Conservation (phyloP, 2,329 filamentous ascomycete genomes). For the Trichophyton rubrum region DNA sequence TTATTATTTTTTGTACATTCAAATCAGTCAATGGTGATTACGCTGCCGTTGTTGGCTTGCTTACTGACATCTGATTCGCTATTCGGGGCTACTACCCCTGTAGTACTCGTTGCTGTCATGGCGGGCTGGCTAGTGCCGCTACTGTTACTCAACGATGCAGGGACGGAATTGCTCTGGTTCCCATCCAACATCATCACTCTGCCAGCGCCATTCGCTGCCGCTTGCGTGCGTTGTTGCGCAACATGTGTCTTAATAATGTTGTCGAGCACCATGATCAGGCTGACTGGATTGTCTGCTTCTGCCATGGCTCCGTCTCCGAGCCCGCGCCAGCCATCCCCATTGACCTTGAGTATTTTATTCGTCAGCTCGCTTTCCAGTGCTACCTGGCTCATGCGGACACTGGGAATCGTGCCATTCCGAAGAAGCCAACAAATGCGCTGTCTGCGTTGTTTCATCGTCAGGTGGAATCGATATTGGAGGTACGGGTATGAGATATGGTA, state of each 20-base stretch:
- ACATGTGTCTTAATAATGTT: slow-evolving; percentile 10
- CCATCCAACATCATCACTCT: background rate
- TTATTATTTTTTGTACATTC: slow-evolving; percentile 1
- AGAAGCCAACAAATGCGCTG: slow-evolving; percentile 26
- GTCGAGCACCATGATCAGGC: slow-evolving; percentile 19
- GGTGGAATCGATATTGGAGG: slow-evolving; percentile 22
- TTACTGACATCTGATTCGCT: background rate
- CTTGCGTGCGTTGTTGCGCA: background rate
- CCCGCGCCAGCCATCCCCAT: slow-evolving; percentile 30
- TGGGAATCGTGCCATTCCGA: slow-evolving; percentile 18
- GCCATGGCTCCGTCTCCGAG: slow-evolving; percentile 28
- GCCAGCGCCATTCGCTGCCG: no score
- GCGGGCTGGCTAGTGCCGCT: background rate
- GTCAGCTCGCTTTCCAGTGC: slow-evolving; percentile 17
- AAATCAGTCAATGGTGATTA: slow-evolving; percentile 3
- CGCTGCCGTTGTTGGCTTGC: background rate
- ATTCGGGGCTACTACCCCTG: background rate
- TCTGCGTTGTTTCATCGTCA: slow-evolving; percentile 20
- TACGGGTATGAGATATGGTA: slow-evolving; percentile 27
- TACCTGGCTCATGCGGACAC: slow-evolving; percentile 13
- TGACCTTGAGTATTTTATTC: slow-evolving; percentile 25
- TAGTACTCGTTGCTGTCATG: background rate
- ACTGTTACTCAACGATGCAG: background rate
- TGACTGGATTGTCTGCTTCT: slow-evolving; percentile 21
- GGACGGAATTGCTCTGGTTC: background rate